Percentiles rank a stretch among this genome's conserved stretches.
Evolutionary conservation across 495 filamentous ascomycete species (phyloP).

Genomic region (Trichoderma reesei): DNA sequence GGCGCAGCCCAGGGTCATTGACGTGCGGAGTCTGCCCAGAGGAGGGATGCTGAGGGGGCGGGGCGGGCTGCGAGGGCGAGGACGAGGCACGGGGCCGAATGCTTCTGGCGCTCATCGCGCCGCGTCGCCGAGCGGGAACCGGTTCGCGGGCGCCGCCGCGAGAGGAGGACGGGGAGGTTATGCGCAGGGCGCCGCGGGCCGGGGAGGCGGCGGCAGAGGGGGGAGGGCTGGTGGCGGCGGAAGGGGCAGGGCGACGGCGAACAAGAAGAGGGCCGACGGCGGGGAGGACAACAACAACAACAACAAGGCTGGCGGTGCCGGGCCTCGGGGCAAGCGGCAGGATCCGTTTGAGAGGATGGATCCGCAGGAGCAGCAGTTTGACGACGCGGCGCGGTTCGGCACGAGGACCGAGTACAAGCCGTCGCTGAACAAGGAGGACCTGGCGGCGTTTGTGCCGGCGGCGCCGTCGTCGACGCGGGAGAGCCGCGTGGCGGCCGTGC

Average conservation of each 20-base stretch:
- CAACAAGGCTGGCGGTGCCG: background rate
- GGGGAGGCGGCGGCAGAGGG: slow-evolving; percentile 8
- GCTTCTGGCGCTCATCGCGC: slow-evolving; percentile 2
- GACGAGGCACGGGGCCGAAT: slow-evolving; percentile 10
- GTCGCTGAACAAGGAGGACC: slow-evolving; percentile 18
- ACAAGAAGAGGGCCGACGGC: background rate
- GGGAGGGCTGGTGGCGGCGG: background rate
- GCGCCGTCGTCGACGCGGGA: slow-evolving; percentile 19
- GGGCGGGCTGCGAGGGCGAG: slow-evolving; percentile 11
- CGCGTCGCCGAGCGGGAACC: background rate
- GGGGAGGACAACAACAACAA: background rate
- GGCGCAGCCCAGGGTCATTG: slow-evolving; percentile 19
- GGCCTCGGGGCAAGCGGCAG: background rate
- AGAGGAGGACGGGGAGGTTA: background rate
- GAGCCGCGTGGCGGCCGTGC: background rate
- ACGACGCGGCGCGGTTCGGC: slow-evolving; percentile 15
- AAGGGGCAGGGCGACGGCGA: background rate
- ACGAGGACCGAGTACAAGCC: slow-evolving; percentile 18
- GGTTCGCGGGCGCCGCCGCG: background rate
- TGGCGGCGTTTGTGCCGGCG: slow-evolving; percentile 24
- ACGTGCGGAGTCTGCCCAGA: slow-evolving; percentile 21
- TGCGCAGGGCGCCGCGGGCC: background rate
- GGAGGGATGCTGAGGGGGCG: slow-evolving; percentile 10
- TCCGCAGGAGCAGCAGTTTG: slow-evolving; percentile 10
- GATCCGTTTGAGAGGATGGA: slow-evolving; percentile 1